Conservation (phyloP, 768 basidiomycete species). For the Amanita rubescens region DNA sequence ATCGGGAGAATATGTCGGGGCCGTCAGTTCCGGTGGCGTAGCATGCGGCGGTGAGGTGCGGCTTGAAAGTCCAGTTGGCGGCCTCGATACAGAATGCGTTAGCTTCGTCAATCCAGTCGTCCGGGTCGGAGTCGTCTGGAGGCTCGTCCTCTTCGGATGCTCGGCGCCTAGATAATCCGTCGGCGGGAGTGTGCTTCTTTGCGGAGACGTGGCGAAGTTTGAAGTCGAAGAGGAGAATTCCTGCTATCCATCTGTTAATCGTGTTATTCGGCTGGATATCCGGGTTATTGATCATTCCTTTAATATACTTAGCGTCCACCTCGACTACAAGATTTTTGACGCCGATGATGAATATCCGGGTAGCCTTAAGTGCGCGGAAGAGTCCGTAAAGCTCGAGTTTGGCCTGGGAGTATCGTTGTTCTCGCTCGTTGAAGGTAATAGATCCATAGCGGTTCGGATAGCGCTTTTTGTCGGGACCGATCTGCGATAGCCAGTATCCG, state of each 20-base stretch:
- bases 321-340: neutral
- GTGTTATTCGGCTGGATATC: neutral
- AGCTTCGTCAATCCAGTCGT: neutral
- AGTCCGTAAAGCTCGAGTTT: conserved; percentile 35
- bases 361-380: conserved; percentile 15
- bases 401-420: conserved; percentile 28
- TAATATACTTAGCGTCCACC: neutral
- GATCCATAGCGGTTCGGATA: neutral
- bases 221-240: neutral
- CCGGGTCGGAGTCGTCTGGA: conserved; percentile 11
- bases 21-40: too few relatives aligned
- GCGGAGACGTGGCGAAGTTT: neutral
- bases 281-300: neutral
- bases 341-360: neutral
- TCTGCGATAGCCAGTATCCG: neutral
- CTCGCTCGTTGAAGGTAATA: conserved; percentile 22
- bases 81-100: conserved; percentile 1
- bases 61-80: neutral
- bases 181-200: neutral
- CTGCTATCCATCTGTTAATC: neutral
- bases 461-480: neutral
- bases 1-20: neutral
- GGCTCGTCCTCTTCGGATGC: conserved; percentile 9
- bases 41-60: too few relatives aligned
- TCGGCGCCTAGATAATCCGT: conserved; percentile 4